Evolutionary conservation across 768 basidiomycete genomes (phyloP).

Genomic region (Agaricus subrufescens): DNA sequence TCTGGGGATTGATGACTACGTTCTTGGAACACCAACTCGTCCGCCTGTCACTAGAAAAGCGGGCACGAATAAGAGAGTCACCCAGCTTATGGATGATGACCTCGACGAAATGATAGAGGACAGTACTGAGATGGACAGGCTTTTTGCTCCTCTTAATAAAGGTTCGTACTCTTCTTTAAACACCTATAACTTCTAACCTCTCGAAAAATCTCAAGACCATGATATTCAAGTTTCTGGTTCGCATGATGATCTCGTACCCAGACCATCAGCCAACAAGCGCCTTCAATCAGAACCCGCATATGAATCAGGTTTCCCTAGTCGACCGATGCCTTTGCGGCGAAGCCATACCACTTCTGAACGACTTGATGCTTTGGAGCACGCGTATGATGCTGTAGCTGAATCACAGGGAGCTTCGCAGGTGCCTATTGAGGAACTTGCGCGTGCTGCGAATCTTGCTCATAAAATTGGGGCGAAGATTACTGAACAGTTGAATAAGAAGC

Average conservation of each 20-base stretch:
- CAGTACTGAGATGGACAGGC: conserved; percentile 3
- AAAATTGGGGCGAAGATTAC: conserved; percentile 42
- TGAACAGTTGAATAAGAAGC: conserved; percentile 37
- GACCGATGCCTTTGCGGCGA: conserved; percentile 24
- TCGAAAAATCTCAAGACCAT: background rate
- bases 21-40: background rate
- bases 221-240: conserved; percentile 17
- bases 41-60: background rate
- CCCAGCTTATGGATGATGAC: background rate
- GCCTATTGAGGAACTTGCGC: conserved; percentile 42
- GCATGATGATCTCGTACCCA: conserved; percentile 10
- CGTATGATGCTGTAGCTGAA: conserved; percentile 35
- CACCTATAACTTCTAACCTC: background rate
- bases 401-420: conserved; percentile 42
- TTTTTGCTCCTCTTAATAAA: background rate
- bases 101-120: conserved; percentile 3
- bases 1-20: background rate
- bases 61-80: background rate
- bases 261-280: background rate
- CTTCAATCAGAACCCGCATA: conserved; percentile 6
- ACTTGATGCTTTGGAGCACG: conserved; percentile 38
- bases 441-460: conserved; percentile 40
- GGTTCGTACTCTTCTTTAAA: background rate
- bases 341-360: conserved; percentile 35
- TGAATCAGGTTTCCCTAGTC: conserved; percentile 7